Base-by-base conservation (phyloP, 2,329 filamentous ascomycete species). In the Neofusicoccum cordaticola region DNA sequence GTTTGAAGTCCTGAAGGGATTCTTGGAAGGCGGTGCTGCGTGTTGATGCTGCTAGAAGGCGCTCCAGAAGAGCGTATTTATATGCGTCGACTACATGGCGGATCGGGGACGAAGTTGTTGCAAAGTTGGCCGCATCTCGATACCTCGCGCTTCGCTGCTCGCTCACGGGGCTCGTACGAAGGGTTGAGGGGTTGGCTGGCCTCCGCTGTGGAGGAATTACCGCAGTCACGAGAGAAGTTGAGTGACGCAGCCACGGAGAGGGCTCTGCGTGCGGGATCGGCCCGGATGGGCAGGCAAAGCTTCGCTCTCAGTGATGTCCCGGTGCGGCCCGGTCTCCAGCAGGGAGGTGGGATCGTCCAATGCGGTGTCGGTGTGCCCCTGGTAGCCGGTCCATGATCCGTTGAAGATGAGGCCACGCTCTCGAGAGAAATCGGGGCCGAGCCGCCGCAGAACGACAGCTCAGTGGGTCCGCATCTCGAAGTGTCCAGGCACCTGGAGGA, bases 371-470 rank as follows among this genome's bases (percentile, higher is more conserved):
- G 22, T 15, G 11, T n/a, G 50, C 8, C 52, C 37, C 37, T 57
- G 22, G 13, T 5, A 13, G 22, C 1, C 4, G 41, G 56, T 8
- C 41, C 41, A 31, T 35, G 22, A 22, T 60, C 56, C 56, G 56
- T 60, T 60, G 56, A 47, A 47, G n/a, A 47, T 47, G 31, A 60
- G 56, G 17, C 41, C 56, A 60, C 15, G 31, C 39, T 60, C 41
- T 60, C 56, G 56, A 60, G 56, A 60, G 56, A 47, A 60, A 27
- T 60, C 56, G 56, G 41, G 41, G 41, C 31, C 9, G 31, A 45
- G 42, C 15, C 35, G 35, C 51, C 13, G 35, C 27, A 17, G 2
- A 12, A 56, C 11, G n/a, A 22, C 53, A 34, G 12, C 22, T 3
- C 13, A 17, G 53, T 45, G 53, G 41, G 53, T 12, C 53, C 3